Base-by-base conservation (phyloP, 169 alveolate genomes). In the Besnoitia besnoiti region DNA sequence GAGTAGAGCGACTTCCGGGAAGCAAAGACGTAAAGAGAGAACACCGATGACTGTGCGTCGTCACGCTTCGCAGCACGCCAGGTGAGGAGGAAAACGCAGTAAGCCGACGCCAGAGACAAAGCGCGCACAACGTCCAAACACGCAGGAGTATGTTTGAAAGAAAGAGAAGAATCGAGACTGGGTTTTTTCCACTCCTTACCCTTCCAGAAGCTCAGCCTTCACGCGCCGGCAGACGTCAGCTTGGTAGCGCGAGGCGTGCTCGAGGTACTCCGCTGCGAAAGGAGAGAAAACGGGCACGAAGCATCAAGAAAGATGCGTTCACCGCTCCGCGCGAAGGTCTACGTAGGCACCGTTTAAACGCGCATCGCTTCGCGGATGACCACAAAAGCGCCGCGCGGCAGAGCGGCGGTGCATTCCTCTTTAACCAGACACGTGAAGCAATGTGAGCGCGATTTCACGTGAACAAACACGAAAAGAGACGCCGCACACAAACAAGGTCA, bases 201-300 rank as follows among this genome's bases (percentile, higher is more conserved):
- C 93, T 7, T 89, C 89, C 35, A 89, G 51, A 27, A 89, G 93
- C 40, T 89, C 93, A 21, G 40, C 80, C 46, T 76, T 73, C 37
- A 89, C 89, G 79, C 80, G 51, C 12, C 0, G 44, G 76, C 93
- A 89, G 21, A 89, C 75, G 62, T 89, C 79, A 24, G 40, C 59
- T 62, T 89, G 87, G 44, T 89, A 89, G 47, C 93, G 88, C 82
- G 79, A 35, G 30, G 93, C 93, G 76, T 89, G 93, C 88, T 85
- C 79, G 62, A 89, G 37, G 89, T 89, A 89, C 47, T 75, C 88
- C 44, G 89, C 93, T 89, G 89, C 87, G 47, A 5, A 3, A 21
- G 59, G 30, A 37, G 62, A 85, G 40, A 39, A 46, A 24, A 51
- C 51, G 16, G 19, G 30, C 24, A 35, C 42, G 42, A 47, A 44